Evolutionary conservation across 2,329 filamentous ascomycete species (phyloP).

Genomic region (Colletotrichum sp.): DNA sequence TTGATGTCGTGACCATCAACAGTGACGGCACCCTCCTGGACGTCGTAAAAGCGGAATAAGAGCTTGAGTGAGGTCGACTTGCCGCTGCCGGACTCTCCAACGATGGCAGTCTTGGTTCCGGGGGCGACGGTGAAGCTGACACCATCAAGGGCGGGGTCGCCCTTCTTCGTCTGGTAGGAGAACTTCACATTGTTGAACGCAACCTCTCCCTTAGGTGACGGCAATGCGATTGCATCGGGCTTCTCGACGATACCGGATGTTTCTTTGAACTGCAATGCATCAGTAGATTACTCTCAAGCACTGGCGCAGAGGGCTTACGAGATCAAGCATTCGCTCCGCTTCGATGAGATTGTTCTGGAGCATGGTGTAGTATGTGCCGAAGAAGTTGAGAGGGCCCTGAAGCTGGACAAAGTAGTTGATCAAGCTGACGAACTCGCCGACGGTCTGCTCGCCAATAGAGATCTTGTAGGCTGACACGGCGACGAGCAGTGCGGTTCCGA

Average conservation of each 20-base stretch:
- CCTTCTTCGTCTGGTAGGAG: slow-evolving; percentile 43
- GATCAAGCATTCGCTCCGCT: slow-evolving; percentile 49
- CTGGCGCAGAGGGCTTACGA: slow-evolving; percentile 31
- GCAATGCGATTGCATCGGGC: slow-evolving; percentile 38
- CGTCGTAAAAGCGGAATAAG: slow-evolving; percentile 57
- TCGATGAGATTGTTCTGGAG: slow-evolving; percentile 51
- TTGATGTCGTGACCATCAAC: slow-evolving; percentile 51
- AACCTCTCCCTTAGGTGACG: slow-evolving; percentile 40
- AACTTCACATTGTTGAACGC: slow-evolving; percentile 48
- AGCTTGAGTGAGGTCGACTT: slow-evolving; percentile 56
- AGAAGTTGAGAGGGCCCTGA: slow-evolving; percentile 67
- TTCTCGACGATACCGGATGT: slow-evolving; percentile 47
- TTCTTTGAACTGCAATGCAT: slow-evolving; percentile 42
- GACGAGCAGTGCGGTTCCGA: slow-evolving; percentile 64
- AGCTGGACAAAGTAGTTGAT: slow-evolving; percentile 66
- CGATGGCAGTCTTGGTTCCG: slow-evolving; percentile 51
- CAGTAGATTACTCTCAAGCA: neutral
- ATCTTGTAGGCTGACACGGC: slow-evolving; percentile 69
- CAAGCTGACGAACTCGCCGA: slow-evolving; percentile 62
- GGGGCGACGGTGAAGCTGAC: slow-evolving; percentile 47
- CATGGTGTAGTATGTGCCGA: slow-evolving; percentile 54
- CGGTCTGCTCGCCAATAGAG: slow-evolving; percentile 54
- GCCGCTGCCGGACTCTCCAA: slow-evolving; percentile 50
- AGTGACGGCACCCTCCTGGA: slow-evolving; percentile 47
- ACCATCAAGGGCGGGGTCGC: slow-evolving; percentile 40